A percentile compares a stretch with the other conserved stretches of the same genome.
Evolutionary conservation across 129 eudicot genomes (phyloP).

Genomic region (Smallanthus sonchifolius): DNA sequence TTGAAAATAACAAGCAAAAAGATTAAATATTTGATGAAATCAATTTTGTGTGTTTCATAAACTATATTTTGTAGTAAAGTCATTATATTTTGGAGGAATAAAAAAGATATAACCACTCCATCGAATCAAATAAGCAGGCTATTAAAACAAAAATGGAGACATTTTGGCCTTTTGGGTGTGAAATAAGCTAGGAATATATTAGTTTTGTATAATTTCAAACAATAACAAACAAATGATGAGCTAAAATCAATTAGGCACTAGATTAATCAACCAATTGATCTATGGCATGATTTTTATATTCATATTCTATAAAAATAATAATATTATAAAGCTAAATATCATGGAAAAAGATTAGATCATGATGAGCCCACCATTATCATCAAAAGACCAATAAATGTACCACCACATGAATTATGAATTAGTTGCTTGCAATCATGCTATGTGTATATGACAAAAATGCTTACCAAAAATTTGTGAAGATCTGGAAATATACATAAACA

Average conservation of each 20-base stretch:
- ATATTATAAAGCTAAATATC: neutral
- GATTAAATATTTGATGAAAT: neutral
- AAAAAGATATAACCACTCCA: conserved; percentile 1
- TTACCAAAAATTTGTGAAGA: neutral
- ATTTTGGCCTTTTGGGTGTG: neutral
- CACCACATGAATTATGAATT: neutral
- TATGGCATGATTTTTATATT: neutral
- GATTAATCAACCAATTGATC: neutral
- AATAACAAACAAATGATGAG: conserved; percentile 14
- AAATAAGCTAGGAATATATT: neutral
- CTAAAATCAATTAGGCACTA: neutral
- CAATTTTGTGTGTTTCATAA: neutral
- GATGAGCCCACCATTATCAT: neutral
- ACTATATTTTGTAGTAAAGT: neutral
- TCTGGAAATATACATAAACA: neutral
- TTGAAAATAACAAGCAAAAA: neutral
- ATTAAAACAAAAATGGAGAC: neutral
- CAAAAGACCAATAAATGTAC: neutral
- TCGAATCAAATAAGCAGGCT: neutral
- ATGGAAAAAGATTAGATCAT: neutral
- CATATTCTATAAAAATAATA: neutral
- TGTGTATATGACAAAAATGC: conserved; percentile 9
- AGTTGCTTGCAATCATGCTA: conserved; percentile 4
- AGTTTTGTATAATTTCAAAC: conserved; percentile 3
- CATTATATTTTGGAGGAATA: neutral